Evolutionary conservation across 257 asterid genomes (phyloP).

Genomic region (Solanum commersonii): DNA sequence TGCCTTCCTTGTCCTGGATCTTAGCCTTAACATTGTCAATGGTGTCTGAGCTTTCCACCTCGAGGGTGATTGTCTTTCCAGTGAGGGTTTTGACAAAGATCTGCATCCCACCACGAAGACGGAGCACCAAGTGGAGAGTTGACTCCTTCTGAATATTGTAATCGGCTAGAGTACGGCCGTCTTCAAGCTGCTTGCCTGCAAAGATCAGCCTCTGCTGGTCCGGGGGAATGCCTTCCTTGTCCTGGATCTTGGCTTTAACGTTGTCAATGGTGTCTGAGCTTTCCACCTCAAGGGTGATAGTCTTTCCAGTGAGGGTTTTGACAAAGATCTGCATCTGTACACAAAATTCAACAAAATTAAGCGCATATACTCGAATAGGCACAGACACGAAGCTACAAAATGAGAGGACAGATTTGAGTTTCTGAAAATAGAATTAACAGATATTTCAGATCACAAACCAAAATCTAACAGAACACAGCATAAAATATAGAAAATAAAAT

Average conservation of each 20-base stretch:
- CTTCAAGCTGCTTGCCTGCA: background rate
- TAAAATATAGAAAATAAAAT: background rate
- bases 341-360: background rate
- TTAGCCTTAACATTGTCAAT: slow-evolving; percentile 34
- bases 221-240: background rate
- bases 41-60: slow-evolving; percentile 32
- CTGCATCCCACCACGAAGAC: too few species aligned
- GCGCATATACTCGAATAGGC: background rate
- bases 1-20: slow-evolving; percentile 38
- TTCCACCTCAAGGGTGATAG: background rate
- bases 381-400: background rate
- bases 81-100: slow-evolving; percentile 12
- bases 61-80: slow-evolving; percentile 27
- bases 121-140: too few species aligned
- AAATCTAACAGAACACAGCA: background rate
- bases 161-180: background rate
- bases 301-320: background rate
- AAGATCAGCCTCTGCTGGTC: background rate
- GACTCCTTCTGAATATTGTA: background rate
- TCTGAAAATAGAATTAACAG: background rate
- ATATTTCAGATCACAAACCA: background rate
- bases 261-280: background rate
- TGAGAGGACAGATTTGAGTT: background rate
- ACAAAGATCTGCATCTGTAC: slow-evolving; percentile 40
- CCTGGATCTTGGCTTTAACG: background rate